A percentile compares a stretch with the other conserved stretches of the same genome.
Conservation (phyloP, 148 eudicot genomes). For the Persicaria tinctoria region DNA sequence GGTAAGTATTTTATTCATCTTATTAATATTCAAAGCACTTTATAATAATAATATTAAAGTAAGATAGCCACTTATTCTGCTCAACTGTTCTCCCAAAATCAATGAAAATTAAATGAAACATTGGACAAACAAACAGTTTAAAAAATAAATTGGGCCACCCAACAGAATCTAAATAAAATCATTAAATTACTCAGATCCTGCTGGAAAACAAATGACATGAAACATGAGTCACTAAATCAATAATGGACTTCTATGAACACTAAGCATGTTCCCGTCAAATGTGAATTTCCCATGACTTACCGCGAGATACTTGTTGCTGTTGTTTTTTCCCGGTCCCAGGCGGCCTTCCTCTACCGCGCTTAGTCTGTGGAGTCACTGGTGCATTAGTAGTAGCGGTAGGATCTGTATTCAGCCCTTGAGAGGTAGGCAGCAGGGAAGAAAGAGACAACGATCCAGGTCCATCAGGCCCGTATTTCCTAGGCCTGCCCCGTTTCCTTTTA, state of each 20-base stretch:
- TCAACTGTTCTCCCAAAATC: background rate
- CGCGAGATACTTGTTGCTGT: background rate
- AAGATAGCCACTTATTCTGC: no score
- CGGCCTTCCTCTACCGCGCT: conserved; percentile 9
- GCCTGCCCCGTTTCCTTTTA: conserved; percentile 10
- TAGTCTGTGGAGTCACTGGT: background rate
- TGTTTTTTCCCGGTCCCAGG: conserved; percentile 11
- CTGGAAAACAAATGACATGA: background rate
- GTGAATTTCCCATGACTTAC: background rate
- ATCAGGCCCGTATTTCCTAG: conserved; percentile 9
- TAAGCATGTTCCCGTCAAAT: no score
- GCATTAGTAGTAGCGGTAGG: background rate
- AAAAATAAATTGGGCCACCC: background rate
- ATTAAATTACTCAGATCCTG: background rate
- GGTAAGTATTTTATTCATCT: background rate
- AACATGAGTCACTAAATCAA: background rate
- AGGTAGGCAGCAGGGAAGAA: background rate
- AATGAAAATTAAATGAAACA: background rate
- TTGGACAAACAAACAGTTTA: background rate
- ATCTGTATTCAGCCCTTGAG: background rate
- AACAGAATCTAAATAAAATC: no score
- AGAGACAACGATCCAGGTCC: background rate
- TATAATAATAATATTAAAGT: no score
- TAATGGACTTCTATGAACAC: no score
- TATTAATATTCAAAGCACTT: background rate